phyloP scores from a whole-genome alignment of 2,329 filamentous ascomycete species.

The Didymella exigua region DNA sequence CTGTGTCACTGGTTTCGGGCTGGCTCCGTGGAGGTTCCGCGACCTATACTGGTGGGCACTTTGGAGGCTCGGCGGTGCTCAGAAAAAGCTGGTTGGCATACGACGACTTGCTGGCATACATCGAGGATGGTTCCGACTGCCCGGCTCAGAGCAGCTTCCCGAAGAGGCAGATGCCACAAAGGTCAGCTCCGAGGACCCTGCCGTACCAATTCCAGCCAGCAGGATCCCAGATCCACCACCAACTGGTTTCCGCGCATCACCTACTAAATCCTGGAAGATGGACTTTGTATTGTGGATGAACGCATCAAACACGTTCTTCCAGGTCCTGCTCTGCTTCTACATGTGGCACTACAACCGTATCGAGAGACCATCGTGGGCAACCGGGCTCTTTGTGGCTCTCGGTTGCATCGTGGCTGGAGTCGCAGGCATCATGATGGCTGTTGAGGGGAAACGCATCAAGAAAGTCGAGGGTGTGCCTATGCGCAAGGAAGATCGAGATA shows the following conservation, averaged over 20 bases:
- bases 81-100: constrained; percentile 57
- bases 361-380: constrained; percentile 77
- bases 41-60: constrained; percentile 68
- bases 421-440: constrained; percentile 72
- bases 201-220: constrained; percentile 66
- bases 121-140: constrained; percentile 74
- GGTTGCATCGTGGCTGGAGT: constrained; percentile 71
- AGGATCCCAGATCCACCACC: constrained; percentile 70
- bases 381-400: constrained; percentile 76
- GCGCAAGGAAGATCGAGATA: constrained; percentile 30
- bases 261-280: constrained; percentile 74
- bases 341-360: constrained; percentile 84
- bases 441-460: constrained; percentile 64
- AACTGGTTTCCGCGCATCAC: constrained; percentile 72
- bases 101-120: constrained; percentile 76
- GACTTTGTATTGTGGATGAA: constrained; percentile 81
- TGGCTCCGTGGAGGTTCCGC: constrained; percentile 82
- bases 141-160: constrained; percentile 64
- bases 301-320: constrained; percentile 78
- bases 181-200: constrained; percentile 48
- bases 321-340: constrained; percentile 73
- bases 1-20: constrained; percentile 83
- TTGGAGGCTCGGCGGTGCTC: constrained; percentile 62
- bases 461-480: constrained; percentile 47
- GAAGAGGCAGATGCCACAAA: constrained; percentile 29